phyloP scores from a whole-genome alignment of 169 alveolate genomes.

The Plasmodium ovale region DNA sequence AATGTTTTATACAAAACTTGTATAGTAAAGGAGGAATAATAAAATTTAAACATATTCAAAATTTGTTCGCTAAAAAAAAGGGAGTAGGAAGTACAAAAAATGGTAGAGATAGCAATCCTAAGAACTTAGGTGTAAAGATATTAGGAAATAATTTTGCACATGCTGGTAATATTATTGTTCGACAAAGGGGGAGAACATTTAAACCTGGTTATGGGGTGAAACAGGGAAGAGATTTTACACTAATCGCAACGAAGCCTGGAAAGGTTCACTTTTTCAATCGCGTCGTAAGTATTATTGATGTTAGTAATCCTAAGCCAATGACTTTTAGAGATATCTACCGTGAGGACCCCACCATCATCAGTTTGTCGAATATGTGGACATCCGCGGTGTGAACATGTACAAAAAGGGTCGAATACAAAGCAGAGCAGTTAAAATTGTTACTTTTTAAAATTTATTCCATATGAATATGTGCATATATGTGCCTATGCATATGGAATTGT shows the following conservation, averaged over 20 bases:
- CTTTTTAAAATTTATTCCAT: neutral
- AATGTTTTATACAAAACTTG: conserved; percentile 15
- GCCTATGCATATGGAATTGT: neutral
- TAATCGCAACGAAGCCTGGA: conserved; percentile 81
- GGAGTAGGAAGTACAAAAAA: conserved; percentile 92
- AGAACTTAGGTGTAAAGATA: conserved; percentile 87
- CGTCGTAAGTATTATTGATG: conserved; percentile 82
- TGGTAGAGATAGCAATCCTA: conserved; percentile 90
- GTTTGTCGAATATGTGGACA: conserved; percentile 83
- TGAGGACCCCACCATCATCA: conserved; percentile 80
- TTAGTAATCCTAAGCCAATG: conserved; percentile 70
- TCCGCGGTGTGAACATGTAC: conserved; percentile 30
- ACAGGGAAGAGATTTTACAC: conserved; percentile 84
- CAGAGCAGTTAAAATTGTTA: no score
- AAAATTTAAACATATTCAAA: conserved; percentile 14
- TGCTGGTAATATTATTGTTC: conserved; percentile 88
- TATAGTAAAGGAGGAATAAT: conserved; percentile 2
- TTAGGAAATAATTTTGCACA: conserved; percentile 87
- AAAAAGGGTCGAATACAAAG: neutral
- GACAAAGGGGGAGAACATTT: conserved; percentile 91
- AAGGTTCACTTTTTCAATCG: conserved; percentile 81
- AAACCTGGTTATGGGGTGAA: conserved; percentile 89
- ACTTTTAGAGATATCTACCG: conserved; percentile 77
- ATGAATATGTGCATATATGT: neutral
- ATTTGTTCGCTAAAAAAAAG: conserved; percentile 85